Percentiles rank a stretch among this genome's conserved stretches.
These are phyloP conservation scores for Saposhnikovia divaricata DNA, from an alignment of 129 eudicot genomes.

Conservation along the genomic window DNA sequence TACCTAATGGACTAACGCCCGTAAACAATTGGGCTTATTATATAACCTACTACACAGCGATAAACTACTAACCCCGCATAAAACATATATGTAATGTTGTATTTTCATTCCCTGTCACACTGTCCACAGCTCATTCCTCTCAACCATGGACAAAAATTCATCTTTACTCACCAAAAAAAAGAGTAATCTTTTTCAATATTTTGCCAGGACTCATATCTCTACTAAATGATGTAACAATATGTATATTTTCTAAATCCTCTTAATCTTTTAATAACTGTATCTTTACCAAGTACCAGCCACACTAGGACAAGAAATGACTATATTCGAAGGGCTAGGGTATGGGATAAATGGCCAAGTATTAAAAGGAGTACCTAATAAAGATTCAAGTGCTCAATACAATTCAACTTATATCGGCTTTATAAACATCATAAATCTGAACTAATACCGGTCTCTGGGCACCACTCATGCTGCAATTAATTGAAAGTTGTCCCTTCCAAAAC, in stretches of 20 bases:
- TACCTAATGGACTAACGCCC: no score
- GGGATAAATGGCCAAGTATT: conserved; percentile 51
- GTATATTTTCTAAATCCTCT: conserved; percentile 54
- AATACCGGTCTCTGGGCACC: conserved; percentile 30
- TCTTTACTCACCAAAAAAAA: conserved; percentile 49
- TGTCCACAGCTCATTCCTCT: conserved; percentile 10
- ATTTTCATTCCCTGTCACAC: no score
- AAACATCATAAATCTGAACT: conserved; percentile 34
- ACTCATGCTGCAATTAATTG: conserved; percentile 34
- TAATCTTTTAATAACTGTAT: conserved; percentile 63
- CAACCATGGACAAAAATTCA: conserved; percentile 38
- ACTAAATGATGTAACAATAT: conserved; percentile 56
- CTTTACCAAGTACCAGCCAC: conserved; percentile 70
- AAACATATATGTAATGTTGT: no score
- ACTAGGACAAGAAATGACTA: conserved; percentile 89
- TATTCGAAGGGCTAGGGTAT: conserved; percentile 49
- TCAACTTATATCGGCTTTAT: conserved; percentile 44
- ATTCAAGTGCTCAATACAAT: conserved; percentile 58
- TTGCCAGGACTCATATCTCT: conserved; percentile 62
- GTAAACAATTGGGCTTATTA: no score
- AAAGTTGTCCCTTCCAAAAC: neutral
- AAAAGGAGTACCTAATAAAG: conserved; percentile 60
- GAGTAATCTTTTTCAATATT: conserved; percentile 73
- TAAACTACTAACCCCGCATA: no score
- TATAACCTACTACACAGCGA: no score